Evolutionary conservation across 352 stramenopile genomes (phyloP), one percentile per base, ranked within the genome.

Genomic region (Phytophthora brassicae): DNA sequence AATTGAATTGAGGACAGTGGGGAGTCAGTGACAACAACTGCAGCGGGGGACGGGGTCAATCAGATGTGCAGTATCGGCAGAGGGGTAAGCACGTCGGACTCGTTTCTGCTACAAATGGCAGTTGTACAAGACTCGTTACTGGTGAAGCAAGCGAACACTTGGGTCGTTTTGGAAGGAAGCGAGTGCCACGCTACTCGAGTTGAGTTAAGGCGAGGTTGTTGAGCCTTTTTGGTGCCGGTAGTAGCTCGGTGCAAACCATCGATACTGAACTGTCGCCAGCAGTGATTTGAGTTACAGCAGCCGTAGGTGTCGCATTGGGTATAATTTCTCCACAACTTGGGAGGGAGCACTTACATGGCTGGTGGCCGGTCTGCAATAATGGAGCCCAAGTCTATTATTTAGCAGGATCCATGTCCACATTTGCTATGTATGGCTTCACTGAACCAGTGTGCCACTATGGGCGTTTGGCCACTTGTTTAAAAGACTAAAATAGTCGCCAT

Each of bases 31-130:
- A 55, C 54, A 51, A 46, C 46, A 44, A 48, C 56, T 17, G 49
- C 41, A 26, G 22, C 45, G 45, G 44, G 57, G 64, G 53, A 72
- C 58, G 64, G 64, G 65, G 59, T 72, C 59, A 61, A 68, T 46
- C 60, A 61, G 52, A 50, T 65, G 53, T 57, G 41, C 24, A 41
- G 45, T 67, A 19, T 53, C 59, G 60, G 38, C 52, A 64, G 54
- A 60, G 59, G 17, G 51, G 44, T 29, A 36, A 66, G 58, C 64
- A 72, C 35, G 51, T 67, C 44, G 63, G 56, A 66, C 64, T 67
- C 64, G 64, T 68, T 68, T 72, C 57, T 68, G 64, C 58, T 72
- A 64, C 57, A 61, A 61, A 62, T 55, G 50, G 41, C 28, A 33
- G 54, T 31, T 38, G 52, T 19, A 48, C 17, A 11, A 49, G 44